A percentile compares a stretch with the other conserved stretches of the same genome.
Conservation (phyloP, 768 basidiomycete species). For the Glaciozyma martinii region DNA sequence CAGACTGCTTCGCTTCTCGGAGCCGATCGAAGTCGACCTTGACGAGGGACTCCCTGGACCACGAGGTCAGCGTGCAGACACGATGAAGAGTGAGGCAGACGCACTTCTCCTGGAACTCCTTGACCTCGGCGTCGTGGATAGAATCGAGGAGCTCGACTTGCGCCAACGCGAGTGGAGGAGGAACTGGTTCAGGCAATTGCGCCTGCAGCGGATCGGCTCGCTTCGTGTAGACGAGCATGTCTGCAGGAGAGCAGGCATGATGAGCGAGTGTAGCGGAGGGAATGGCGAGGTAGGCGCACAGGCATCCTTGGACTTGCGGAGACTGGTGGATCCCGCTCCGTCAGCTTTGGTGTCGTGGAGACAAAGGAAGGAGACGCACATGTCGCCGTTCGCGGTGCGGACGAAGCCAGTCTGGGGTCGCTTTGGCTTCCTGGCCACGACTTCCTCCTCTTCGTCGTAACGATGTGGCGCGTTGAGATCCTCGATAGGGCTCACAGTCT, state of each 20-base stretch:
- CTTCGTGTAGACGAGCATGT: conserved; percentile 85
- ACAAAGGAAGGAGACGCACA: background rate
- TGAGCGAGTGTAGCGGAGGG: background rate
- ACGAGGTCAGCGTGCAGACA: too few relatives aligned
- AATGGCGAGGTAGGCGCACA: conserved; percentile 1
- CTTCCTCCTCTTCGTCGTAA: conserved; percentile 27
- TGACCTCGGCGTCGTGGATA: conserved; percentile 51
- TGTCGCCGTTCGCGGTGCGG: background rate
- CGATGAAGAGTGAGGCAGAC: background rate
- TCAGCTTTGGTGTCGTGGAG: accelerated
- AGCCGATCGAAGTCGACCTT: conserved; percentile 47
- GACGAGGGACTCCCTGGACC: conserved; percentile 9
- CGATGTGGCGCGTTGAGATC: conserved; percentile 34
- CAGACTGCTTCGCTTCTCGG: conserved; percentile 50
- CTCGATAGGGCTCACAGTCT: conserved; percentile 51
- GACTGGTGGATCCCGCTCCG: background rate
- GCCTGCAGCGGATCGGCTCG: conserved; percentile 35
- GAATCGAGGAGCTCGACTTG: conserved; percentile 52
- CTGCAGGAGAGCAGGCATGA: background rate
- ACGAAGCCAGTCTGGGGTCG: conserved; percentile 6
- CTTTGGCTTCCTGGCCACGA: conserved; percentile 39
- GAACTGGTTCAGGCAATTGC: background rate
- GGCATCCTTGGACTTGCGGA: conserved; percentile 34
- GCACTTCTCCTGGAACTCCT: conserved; percentile 43
- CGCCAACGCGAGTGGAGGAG: conserved; percentile 49